Evolutionary conservation across 768 basidiomycete species (phyloP), one percentile per base, ranked within the genome.

Genomic region (Boletus rex-veris): DNA sequence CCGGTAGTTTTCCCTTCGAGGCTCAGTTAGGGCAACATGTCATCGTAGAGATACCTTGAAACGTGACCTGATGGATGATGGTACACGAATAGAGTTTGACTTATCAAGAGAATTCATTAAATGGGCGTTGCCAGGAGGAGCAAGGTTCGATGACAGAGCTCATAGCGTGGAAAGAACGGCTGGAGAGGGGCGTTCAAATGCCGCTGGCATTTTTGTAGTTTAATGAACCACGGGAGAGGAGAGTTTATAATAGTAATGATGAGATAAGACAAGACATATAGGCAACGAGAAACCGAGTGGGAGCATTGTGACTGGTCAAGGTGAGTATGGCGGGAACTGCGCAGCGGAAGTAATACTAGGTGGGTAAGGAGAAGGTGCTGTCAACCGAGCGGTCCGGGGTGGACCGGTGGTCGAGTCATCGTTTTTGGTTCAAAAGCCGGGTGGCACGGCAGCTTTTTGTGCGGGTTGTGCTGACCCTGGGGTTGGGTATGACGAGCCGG

Each of bases 361-460:
- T 56, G 60, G 41, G 47, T 56, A 58, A 38, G 55, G 24, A 42
- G 47, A 21, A 26, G 14, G 33, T 28, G 28, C 15, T 16, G 52
- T 44, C 49, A 48, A 53, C 33, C 18, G 30, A 39, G 37, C 52
- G 45, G 38, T 24, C 30, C 26, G 38, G 44, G n/a, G 48, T 51
- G 33, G 37, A 18, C 19, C 30, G n/a, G 11, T 14, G 26, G 24
- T 15, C 31, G 42, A 38, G 50, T 45, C 43, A 52, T 31, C 4
- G n/a, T 43, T 37, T 56, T 53, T 9, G 39, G 16, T 79, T 79
- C 74, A 93, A 75, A 94, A 92, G 46, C 92, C 92, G 53, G 92
- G 91, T 16, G 92, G 91, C 45, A 92, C 85, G 58, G 93, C 74
- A 45, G 80, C 82, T 73, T 79, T 77, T 57, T 70, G 75, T 36